These are phyloP conservation scores for Gnomoniopsis sp. DNA, from an alignment of 2,329 filamentous ascomycete genomes.

Conservation along the genomic window DNA sequence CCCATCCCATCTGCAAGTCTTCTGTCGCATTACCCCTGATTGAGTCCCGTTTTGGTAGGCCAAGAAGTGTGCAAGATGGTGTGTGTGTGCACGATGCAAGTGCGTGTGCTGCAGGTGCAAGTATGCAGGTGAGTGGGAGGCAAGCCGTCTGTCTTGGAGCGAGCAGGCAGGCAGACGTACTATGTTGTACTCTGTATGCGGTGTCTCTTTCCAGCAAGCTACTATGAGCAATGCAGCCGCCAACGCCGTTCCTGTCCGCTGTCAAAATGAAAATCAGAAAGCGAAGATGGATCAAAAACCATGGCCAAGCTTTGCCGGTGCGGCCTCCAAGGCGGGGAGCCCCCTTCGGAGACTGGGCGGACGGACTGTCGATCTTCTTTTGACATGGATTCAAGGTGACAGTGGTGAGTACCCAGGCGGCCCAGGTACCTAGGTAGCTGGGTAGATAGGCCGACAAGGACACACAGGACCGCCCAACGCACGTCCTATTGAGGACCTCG, in stretches of 20 bases:
- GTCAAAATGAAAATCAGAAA: not conserved
- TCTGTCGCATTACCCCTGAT: constrained; percentile 20
- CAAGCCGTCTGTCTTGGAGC: not conserved
- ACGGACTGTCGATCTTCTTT: not conserved
- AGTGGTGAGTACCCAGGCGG: not conserved
- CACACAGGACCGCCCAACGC: too few relatives aligned
- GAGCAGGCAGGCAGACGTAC: not conserved
- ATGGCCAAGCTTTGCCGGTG: not conserved
- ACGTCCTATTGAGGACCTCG: too few relatives aligned
- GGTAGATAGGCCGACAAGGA: too few relatives aligned
- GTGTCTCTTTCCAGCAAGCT: not conserved
- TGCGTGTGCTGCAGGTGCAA: not conserved
- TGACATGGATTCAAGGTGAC: not conserved
- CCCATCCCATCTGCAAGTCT: constrained; percentile 13
- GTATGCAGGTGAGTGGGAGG: not conserved
- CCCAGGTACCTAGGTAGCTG: too few relatives aligned
- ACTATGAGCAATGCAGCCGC: not conserved
- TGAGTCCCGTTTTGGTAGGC: constrained; percentile 16
- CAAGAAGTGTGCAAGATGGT: not conserved
- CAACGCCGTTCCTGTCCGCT: not conserved
- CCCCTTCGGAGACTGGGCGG: not conserved
- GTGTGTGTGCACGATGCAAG: not conserved
- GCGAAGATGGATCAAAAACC: not conserved
- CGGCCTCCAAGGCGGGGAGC: not conserved
- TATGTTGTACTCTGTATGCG: too few relatives aligned